Percentiles rank a stretch among this genome's conserved stretches.
phyloP scores from a whole-genome alignment of 805 yeast species.

The Ogataea polymorpha region DNA sequence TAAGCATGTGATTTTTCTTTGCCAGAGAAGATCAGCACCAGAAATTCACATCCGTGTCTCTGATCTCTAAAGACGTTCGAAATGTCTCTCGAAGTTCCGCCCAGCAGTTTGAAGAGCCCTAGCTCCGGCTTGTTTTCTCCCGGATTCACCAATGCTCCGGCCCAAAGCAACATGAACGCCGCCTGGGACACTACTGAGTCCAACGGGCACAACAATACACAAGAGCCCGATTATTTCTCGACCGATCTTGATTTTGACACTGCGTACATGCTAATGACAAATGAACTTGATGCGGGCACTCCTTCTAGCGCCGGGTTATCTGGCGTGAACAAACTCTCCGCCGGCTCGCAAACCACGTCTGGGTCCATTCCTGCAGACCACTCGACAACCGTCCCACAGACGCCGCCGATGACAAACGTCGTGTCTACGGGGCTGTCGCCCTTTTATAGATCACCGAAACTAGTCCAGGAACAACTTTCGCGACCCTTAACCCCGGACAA shows the following conservation, averaged over 20 bases:
- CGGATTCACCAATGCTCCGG: not conserved
- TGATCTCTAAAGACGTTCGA: not conserved
- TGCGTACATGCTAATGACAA: conserved; percentile 33
- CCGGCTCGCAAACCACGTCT: conserved; percentile 1
- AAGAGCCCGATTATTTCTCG: conserved; percentile 17
- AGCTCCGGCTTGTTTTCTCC: conserved; percentile 5
- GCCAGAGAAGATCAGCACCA: conserved; percentile 1
- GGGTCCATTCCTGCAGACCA: conserved; percentile 12
- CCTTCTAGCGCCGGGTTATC: conserved; percentile 3
- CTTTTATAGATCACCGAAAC: conserved; percentile 12
- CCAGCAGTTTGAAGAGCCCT: conserved; percentile 9
- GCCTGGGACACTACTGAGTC: not conserved
- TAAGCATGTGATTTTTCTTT: conserved; percentile 17
- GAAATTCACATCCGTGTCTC: not conserved
- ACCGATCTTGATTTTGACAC: conserved; percentile 36
- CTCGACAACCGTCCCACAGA: conserved; percentile 7
- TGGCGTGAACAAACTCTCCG: conserved; percentile 1
- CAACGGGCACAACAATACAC: not conserved
- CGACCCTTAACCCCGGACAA: conserved; percentile 8
- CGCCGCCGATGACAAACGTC: conserved; percentile 11
- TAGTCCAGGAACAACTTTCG: conserved; percentile 8
- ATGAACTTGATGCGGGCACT: conserved; percentile 17
- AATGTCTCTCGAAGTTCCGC: conserved; percentile 11
- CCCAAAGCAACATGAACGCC: not conserved
- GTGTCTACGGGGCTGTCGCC: conserved; percentile 15